Base-by-base conservation (phyloP, 2,329 filamentous ascomycete species). In the Annulohypoxylon truncatum region DNA sequence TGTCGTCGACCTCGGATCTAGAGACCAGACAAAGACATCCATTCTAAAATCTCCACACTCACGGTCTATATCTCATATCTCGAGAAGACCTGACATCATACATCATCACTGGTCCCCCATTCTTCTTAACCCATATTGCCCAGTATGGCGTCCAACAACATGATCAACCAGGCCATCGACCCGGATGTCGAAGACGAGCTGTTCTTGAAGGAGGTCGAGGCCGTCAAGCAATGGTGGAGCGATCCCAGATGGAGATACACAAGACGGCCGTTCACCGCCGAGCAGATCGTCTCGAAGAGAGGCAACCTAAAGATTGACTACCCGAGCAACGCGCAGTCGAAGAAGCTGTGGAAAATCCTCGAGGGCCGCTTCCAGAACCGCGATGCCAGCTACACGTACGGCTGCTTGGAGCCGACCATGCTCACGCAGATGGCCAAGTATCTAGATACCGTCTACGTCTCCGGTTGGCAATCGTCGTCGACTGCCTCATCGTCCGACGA, bases 341-440 rank as follows among this genome's bases (percentile, higher is more conserved):
- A 97, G 87, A 99, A 99, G 88, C 85, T 98, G 54, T 99, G 94
- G 94, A 86, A 86, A 40, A 94, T 94, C 68, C 84, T 99, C 33
- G 96, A 99, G 83, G 82, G 85, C 35, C 90, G 94, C 72, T 99
- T 96, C 85, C 84, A 92, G 92, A 92, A 87, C 77, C 89, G 89
- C 75, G 92, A 96, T 76, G 92, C 92, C 50, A 96, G 93, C 81
- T 97, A 91, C 83, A 99, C 96, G 62, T 99, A 97, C 78, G 96
- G 96, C 76, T 98, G 96, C 82, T 86, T 99, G 71, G 96, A 99
- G 78, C 96, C 96, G 9, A 97, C 97, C 61, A 97, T 97, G 92
- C 88, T 99, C 78, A 98, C 96, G 26, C 96, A 99, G 81, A 99
- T 99, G 96, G 95, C 95, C 75, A 97, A 98, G 82, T 98, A 96